phyloP scores from a whole-genome alignment of 352 stramenopile species.

The Sclerospora graminicola region DNA sequence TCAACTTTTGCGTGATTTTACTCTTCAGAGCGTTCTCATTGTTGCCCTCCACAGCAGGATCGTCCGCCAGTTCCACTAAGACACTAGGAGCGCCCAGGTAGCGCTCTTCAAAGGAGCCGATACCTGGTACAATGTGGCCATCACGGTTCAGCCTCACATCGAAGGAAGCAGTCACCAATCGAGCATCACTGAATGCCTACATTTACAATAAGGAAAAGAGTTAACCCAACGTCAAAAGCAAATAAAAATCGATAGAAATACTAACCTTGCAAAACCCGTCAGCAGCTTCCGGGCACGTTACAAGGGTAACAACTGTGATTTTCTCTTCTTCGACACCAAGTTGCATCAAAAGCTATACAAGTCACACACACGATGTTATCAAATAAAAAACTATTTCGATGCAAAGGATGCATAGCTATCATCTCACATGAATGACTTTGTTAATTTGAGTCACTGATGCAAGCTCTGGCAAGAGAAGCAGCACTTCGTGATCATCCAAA shows the following conservation, averaged over 20 bases:
- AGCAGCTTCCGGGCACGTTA: slow-evolving; percentile 69
- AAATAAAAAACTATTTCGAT: neutral
- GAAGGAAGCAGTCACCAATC: slow-evolving; percentile 71
- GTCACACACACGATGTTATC: slow-evolving; percentile 1
- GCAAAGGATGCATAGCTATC: neutral
- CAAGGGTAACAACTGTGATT: slow-evolving; percentile 71
- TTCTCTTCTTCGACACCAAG: slow-evolving; percentile 65
- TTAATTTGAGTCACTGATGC: slow-evolving; percentile 49
- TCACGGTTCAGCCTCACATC: slow-evolving; percentile 46
- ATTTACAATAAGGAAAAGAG: too few species aligned
- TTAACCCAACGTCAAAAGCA: too few species aligned
- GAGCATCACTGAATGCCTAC: slow-evolving; percentile 57
- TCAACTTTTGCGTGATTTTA: slow-evolving; percentile 31
- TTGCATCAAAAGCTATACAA: slow-evolving; percentile 47
- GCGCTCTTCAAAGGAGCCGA: slow-evolving; percentile 67
- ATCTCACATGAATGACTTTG: slow-evolving; percentile 58
- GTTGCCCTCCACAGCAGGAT: slow-evolving; percentile 6
- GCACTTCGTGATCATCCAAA: slow-evolving; percentile 51
- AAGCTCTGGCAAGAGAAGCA: slow-evolving; percentile 62
- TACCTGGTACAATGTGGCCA: slow-evolving; percentile 56
- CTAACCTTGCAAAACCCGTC: slow-evolving; percentile 71
- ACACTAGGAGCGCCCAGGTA: slow-evolving; percentile 36
- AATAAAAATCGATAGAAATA: too few species aligned
- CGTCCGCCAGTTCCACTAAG: slow-evolving; percentile 28
- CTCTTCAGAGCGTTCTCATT: slow-evolving; percentile 29